Evolutionary conservation across 129 eudicot species (phyloP).

Genomic region (Escallonia rubra): DNA sequence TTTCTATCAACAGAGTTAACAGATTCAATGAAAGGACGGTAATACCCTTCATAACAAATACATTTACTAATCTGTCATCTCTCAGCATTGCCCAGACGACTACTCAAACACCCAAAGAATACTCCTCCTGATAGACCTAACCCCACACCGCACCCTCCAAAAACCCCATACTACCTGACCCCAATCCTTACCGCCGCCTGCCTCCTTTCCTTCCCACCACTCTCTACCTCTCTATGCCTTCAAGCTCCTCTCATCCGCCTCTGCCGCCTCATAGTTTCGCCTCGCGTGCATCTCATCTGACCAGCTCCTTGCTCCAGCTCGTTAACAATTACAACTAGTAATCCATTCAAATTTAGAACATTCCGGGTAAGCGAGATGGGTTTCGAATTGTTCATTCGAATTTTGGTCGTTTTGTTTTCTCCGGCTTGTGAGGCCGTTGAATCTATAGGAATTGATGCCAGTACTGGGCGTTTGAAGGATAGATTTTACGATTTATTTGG

Average conservation of each 20-base stretch:
- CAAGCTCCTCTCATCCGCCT: slow-evolving; percentile 46
- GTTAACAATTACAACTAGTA: slow-evolving; percentile 67
- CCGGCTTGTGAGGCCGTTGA: slow-evolving; percentile 44
- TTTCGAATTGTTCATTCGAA: slow-evolving; percentile 30
- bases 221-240: slow-evolving; percentile 53
- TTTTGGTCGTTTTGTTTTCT: slow-evolving; percentile 77
- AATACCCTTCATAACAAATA: too few species aligned
- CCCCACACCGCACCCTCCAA: slow-evolving; percentile 41
- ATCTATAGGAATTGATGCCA: slow-evolving; percentile 37
- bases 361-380: slow-evolving; percentile 21
- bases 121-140: slow-evolving; percentile 66
- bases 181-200: slow-evolving; percentile 32
- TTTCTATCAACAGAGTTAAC: too few species aligned
- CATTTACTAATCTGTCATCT: too few species aligned
- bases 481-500: slow-evolving; percentile 34
- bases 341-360: slow-evolving; percentile 15
- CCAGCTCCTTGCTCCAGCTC: slow-evolving; percentile 51
- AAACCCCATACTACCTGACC: slow-evolving; percentile 39
- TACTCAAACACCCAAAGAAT: slow-evolving; percentile 58
- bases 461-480: slow-evolving; percentile 6
- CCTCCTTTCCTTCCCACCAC: slow-evolving; percentile 30
- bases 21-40: too few species aligned
- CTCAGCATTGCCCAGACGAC: neutral
- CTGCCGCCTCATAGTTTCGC: neutral
- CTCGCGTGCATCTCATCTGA: slow-evolving; percentile 25